These are phyloP conservation scores for Trichoderma afroharzianum DNA, from an alignment of 2,329 filamentous ascomycete species.

Conservation along the genomic window DNA sequence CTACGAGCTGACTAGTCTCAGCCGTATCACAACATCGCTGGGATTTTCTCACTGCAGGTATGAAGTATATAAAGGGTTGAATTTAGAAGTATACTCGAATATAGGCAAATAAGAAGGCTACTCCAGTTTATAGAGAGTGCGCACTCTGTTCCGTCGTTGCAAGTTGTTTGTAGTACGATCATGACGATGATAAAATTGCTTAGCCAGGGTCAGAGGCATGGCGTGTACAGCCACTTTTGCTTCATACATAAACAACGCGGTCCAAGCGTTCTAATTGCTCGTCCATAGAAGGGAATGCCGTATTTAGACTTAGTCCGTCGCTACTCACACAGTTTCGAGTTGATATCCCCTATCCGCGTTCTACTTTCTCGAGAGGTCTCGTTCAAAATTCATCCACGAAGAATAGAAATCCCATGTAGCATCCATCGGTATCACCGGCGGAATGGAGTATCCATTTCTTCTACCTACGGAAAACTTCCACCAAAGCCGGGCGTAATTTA, in stretches of 20 bases:
- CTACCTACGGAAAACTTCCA: background rate
- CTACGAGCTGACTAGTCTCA: background rate
- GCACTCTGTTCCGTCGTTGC: background rate
- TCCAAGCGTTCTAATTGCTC: background rate
- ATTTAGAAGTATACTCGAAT: background rate
- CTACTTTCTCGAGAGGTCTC: background rate
- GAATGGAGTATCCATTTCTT: background rate
- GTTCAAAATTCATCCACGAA: background rate
- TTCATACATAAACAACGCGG: background rate
- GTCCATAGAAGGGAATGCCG: background rate
- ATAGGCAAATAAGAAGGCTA: background rate
- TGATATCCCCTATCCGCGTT: background rate
- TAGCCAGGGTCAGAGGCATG: background rate
- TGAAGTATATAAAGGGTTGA: background rate
- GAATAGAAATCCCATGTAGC: background rate
- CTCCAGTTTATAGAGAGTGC: background rate
- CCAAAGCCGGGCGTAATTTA: background rate
- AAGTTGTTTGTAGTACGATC: background rate
- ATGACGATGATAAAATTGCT: background rate
- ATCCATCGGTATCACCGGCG: background rate
- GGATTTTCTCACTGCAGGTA: background rate
- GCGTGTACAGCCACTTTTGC: background rate
- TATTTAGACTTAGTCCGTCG: background rate
- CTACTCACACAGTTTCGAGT: background rate
- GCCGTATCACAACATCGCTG: too few species aligned